Evolutionary conservation across 352 stramenopile genomes (phyloP).

Genomic region (Globisporangium radiosum): DNA sequence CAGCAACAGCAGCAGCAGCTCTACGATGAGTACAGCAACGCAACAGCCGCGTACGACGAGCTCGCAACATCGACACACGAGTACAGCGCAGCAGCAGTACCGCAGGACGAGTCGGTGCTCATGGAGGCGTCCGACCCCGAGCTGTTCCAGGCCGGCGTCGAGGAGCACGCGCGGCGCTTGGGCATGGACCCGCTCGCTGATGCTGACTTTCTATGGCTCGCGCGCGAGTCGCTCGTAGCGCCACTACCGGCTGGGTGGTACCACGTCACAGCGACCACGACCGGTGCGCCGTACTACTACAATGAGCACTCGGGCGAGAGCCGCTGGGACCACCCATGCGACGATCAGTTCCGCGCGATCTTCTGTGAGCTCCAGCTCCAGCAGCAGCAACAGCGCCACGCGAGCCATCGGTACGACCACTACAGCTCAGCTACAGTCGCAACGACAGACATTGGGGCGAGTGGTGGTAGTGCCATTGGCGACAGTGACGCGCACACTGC

Average conservation of each 20-base stretch:
- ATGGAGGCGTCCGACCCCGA: constrained; percentile 57
- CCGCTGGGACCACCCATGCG: constrained; percentile 74
- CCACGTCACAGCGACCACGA: constrained; percentile 52
- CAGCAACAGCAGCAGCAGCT: background rate
- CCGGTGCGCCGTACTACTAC: constrained; percentile 73
- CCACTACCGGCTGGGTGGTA: constrained; percentile 65
- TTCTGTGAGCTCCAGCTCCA: constrained; percentile 36
- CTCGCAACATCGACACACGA: background rate
- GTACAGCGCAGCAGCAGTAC: background rate
- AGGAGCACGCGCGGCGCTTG: constrained; percentile 62
- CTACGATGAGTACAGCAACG: background rate
- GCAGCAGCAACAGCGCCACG: constrained; percentile 7
- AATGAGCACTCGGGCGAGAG: constrained; percentile 70
- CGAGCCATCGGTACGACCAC: constrained; percentile 8
- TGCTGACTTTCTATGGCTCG: constrained; percentile 64
- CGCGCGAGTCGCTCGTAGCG: constrained; percentile 67
- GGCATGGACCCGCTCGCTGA: constrained; percentile 58
- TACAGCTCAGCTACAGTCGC: background rate
- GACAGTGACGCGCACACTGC: background rate
- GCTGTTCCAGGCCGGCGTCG: constrained; percentile 66
- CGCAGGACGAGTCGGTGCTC: constrained; percentile 34
- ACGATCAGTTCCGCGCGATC: constrained; percentile 62
- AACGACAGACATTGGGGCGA: no score
- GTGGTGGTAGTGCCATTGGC: background rate
- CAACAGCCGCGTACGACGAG: background rate